Evolutionary conservation across 2,329 filamentous ascomycete species (phyloP).

Genomic region (Calonectria pauciramosa): DNA sequence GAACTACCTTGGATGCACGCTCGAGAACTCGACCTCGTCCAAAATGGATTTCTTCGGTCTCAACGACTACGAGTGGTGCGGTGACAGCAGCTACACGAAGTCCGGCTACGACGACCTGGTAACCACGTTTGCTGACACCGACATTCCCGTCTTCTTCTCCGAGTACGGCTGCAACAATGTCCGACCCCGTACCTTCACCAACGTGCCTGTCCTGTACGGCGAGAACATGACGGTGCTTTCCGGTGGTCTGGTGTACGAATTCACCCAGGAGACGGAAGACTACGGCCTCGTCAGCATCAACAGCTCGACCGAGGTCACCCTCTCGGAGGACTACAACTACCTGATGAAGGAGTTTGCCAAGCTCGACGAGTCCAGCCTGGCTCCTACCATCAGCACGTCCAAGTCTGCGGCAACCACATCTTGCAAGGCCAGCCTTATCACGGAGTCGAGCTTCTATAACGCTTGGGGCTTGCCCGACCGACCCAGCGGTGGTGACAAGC

Average conservation of each 20-base stretch:
- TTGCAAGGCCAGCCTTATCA: background rate
- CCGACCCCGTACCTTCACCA: background rate
- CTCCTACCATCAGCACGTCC: background rate
- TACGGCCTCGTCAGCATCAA: slow-evolving; percentile 4
- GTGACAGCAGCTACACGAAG: slow-evolving; percentile 7
- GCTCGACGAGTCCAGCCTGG: background rate
- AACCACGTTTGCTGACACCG: background rate
- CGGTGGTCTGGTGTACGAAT: background rate
- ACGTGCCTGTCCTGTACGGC: background rate
- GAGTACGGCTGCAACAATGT: slow-evolving; percentile 12
- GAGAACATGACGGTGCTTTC: background rate
- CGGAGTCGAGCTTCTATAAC: background rate
- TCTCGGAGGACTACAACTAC: background rate
- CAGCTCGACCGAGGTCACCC: background rate
- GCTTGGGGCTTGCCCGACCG: background rate
- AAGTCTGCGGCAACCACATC: background rate
- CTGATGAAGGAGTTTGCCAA: background rate
- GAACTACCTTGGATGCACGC: slow-evolving; percentile 1
- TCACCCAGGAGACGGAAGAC: background rate
- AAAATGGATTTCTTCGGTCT: slow-evolving; percentile 1
- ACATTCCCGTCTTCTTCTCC: slow-evolving; percentile 9
- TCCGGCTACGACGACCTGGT: background rate
- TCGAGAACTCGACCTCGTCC: background rate
- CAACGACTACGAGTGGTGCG: slow-evolving; percentile 14
- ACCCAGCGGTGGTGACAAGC: background rate